Base-by-base conservation (phyloP, 495 filamentous ascomycete species). In the Hypoxylon crocopeplum region DNA sequence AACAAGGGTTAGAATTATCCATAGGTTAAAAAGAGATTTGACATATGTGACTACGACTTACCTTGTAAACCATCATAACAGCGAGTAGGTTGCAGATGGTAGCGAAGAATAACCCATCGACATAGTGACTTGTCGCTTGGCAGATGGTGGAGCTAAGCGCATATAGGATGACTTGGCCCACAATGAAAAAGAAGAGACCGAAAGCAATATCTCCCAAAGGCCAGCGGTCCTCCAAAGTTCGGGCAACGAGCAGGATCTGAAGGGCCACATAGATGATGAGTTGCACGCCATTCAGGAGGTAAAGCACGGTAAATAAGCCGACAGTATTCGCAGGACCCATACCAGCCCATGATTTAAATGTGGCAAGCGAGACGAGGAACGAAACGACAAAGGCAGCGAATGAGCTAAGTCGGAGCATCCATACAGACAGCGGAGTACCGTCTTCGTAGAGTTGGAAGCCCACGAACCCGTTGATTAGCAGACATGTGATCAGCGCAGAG, bases 61-160 rank as follows among this genome's bases (percentile, higher is more conserved):
- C 91, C 87, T 99, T 99, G 82, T 99, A 99, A 8, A 98, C 88
- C 94, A 99, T 99, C 94, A 99, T 99, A 45, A 98, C 93, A 1
- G 87, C 93, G 7, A 98, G 80, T 25, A 99, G 76, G 69, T 99
- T 98, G 77, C 90, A 93, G 59, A 93, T 87, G 0, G 93, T 96
- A 11, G 92, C 89, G 69, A 99, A 94, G 75, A 99, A 96, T 29
- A 98, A 76, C 0, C 93, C 94, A 69, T 99, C 94, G 40, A 99
- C 70, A 64, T 97, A 99, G 70, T 99, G 94, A 70, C 92, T 89
- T 34, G 91, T 88, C 20, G 82, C 82, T 27, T 88, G 80, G 78
- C 94, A 99, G 69, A 99, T 89, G 32, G 80, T 85, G 48, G 87
- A 83, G 76, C 92, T 91, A 71, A 96, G 90, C 27, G 87, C 90